A percentile compares a stretch with the other conserved stretches of the same genome.
phyloP scores from a whole-genome alignment of 352 stramenopile species.

The Pythium apleroticum region DNA sequence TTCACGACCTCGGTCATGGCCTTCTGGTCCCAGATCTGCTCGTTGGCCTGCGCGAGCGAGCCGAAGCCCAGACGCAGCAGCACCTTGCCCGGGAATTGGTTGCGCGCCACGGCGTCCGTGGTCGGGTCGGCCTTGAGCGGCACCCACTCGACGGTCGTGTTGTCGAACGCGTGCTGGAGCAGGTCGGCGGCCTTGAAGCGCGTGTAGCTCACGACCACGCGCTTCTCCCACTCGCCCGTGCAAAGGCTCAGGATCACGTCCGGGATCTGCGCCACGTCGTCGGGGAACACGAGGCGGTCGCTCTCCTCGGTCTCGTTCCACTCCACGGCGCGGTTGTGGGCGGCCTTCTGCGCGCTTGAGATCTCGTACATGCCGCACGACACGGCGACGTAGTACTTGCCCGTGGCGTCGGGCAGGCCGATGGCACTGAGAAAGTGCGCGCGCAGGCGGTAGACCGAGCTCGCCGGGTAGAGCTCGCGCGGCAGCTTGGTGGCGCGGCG shows the following conservation, averaged over 20 bases:
- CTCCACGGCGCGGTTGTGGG: slow-evolving; percentile 64
- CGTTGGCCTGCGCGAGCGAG: slow-evolving; percentile 44
- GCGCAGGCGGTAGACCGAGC: slow-evolving; percentile 59
- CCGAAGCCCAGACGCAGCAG: slow-evolving; percentile 74
- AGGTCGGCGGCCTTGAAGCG: slow-evolving; percentile 69
- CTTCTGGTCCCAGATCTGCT: slow-evolving; percentile 55
- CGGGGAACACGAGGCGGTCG: slow-evolving; percentile 63
- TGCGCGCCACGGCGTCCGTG: slow-evolving; percentile 44
- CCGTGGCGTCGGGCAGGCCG: slow-evolving; percentile 44
- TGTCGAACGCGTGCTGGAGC: slow-evolving; percentile 41
- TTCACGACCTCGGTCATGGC: slow-evolving; percentile 59
- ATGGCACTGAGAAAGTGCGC: slow-evolving; percentile 64
- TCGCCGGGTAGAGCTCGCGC: slow-evolving; percentile 47
- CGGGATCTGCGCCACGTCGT: slow-evolving; percentile 60
- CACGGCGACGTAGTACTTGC: slow-evolving; percentile 51
- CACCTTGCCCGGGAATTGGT: slow-evolving; percentile 71
- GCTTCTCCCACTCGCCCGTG: slow-evolving; percentile 57
- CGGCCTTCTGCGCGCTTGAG: slow-evolving; percentile 47
- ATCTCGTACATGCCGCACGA: slow-evolving; percentile 63
- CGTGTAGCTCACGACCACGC: slow-evolving; percentile 68
- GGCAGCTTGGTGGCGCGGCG: slow-evolving; percentile 51
- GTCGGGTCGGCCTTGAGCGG: slow-evolving; percentile 60
- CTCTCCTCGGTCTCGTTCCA: slow-evolving; percentile 80
- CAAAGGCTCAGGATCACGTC: slow-evolving; percentile 84
- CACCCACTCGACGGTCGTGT: slow-evolving; percentile 50